phyloP scores from a whole-genome alignment of 1,139 yeast genomes.

The Hansenula anomala region DNA sequence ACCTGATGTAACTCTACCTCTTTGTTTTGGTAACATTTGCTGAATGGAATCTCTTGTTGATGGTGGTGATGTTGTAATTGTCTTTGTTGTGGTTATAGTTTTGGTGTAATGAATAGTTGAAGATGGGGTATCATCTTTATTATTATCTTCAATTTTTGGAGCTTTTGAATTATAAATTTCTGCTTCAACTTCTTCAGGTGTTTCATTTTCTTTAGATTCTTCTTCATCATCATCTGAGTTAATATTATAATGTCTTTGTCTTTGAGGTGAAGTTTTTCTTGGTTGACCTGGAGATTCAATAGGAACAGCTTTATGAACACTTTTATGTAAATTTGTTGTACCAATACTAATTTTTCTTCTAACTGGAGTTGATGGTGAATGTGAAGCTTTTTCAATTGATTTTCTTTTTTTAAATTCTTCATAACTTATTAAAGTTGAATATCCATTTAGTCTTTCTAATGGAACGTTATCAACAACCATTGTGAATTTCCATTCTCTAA shows the following conservation, averaged over 20 bases:
- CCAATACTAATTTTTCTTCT: conserved; percentile 59
- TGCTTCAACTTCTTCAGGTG: conserved; percentile 6
- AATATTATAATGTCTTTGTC: conserved; percentile 13
- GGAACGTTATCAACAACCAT: conserved; percentile 77
- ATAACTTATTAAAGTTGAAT: conserved; percentile 59
- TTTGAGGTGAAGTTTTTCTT: conserved; percentile 50
- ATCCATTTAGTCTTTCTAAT: conserved; percentile 71
- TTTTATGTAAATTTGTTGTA: conserved; percentile 64
- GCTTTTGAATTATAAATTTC: conserved; percentile 6
- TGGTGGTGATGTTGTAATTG: conserved; percentile 41
- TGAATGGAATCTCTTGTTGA: conserved; percentile 12
- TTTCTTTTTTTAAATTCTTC: conserved; percentile 20
- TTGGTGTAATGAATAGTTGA: conserved; percentile 40
- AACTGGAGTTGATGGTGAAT: conserved; percentile 62
- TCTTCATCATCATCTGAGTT: conserved; percentile 16
- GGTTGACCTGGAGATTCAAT: conserved; percentile 97
- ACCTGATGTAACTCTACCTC: conserved; percentile 27
- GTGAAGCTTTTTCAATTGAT: conserved; percentile 8
- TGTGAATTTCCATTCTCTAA: conserved; percentile 93
- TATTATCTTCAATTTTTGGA: conserved; percentile 4
- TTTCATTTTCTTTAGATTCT: conserved; percentile 9
- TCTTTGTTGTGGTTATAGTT: conserved; percentile 45
- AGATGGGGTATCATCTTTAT: conserved; percentile 8
- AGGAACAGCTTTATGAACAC: conserved; percentile 77
- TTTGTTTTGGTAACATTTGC: conserved; percentile 18